Evolutionary conservation across 768 basidiomycete species (phyloP).

Genomic region (Steccherinum ochraceum): DNA sequence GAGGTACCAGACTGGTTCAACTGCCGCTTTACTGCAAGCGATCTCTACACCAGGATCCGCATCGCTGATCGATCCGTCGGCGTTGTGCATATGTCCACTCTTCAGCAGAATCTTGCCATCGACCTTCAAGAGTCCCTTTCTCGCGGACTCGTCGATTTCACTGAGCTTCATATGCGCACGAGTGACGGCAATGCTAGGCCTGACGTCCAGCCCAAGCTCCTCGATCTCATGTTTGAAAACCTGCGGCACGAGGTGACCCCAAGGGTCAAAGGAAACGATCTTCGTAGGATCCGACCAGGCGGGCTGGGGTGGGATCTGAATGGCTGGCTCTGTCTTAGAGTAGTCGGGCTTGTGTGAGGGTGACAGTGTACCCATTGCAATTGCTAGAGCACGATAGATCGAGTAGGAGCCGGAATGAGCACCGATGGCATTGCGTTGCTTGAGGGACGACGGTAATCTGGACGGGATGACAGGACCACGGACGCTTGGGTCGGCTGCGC

Average conservation of each 20-base stretch:
- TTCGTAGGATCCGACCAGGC: slow-evolving; percentile 71
- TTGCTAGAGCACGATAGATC: slow-evolving; percentile 89
- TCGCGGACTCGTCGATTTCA: slow-evolving; percentile 80
- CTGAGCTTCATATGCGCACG: slow-evolving; percentile 91
- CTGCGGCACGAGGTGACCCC: slow-evolving; percentile 80
- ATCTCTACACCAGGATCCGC: slow-evolving; percentile 81
- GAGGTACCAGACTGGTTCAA: slow-evolving; percentile 95
- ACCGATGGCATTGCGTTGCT: slow-evolving; percentile 88
- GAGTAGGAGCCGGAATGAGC: slow-evolving; percentile 93
- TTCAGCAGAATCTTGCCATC: slow-evolving; percentile 82
- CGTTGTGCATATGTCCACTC: slow-evolving; percentile 56
- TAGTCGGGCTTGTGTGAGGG: slow-evolving; percentile 82
- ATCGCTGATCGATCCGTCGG: slow-evolving; percentile 51
- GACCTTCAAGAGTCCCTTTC: slow-evolving; percentile 62
- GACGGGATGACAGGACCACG: slow-evolving; percentile 90
- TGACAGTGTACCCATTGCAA: slow-evolving; percentile 80
- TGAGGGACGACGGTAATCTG: slow-evolving; percentile 77
- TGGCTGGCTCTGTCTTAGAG: slow-evolving; percentile 76
- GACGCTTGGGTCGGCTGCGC: slow-evolving; percentile 49
- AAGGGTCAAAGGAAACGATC: slow-evolving; percentile 93
- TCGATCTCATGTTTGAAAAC: slow-evolving; percentile 61
- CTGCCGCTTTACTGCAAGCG: slow-evolving; percentile 84
- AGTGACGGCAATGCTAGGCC: slow-evolving; percentile 92
- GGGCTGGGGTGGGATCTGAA: slow-evolving; percentile 69
- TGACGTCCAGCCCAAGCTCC: slow-evolving; percentile 67